These are phyloP conservation scores for Poteriospumella lacustris DNA, from an alignment of 108 stramenopile species.

Conservation along the genomic window DNA sequence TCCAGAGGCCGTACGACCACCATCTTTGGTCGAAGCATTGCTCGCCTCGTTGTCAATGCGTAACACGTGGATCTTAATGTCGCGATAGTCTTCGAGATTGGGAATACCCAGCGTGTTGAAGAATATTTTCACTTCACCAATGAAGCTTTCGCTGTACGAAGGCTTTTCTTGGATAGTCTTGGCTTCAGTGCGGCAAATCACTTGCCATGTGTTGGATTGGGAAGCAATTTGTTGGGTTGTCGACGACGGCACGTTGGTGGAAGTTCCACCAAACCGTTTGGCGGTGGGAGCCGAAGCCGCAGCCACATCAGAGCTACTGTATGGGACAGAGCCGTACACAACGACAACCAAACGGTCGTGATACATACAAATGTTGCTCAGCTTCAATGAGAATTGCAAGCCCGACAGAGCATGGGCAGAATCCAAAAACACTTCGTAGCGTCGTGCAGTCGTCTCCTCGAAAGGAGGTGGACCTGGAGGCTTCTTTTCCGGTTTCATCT, in stretches of 20 bases:
- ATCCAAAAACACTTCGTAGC: not conserved
- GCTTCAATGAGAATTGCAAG: not conserved
- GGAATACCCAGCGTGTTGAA: not conserved
- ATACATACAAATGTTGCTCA: not conserved
- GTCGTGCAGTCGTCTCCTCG: not conserved
- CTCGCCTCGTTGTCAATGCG: not conserved
- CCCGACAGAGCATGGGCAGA: not conserved
- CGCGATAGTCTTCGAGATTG: not conserved
- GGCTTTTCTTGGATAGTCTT: constrained; percentile 2
- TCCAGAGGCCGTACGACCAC: no score
- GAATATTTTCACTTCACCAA: not conserved
- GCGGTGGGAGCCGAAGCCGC: no score
- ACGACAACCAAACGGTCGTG: constrained; percentile 10
- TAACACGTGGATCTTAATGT: not conserved
- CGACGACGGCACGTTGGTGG: no score
- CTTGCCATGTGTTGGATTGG: no score
- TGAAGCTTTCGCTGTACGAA: not conserved
- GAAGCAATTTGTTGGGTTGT: no score
- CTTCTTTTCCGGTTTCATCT: constrained; percentile 3
- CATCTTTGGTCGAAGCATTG: no score
- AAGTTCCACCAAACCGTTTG: no score
- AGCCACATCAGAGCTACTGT: no score
- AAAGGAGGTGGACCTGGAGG: constrained; percentile 11
- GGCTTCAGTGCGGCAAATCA: no score
- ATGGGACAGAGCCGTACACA: not conserved